These are phyloP conservation scores for Calocera viscosa DNA, from an alignment of 768 basidiomycete genomes.

Conservation along the genomic window DNA sequence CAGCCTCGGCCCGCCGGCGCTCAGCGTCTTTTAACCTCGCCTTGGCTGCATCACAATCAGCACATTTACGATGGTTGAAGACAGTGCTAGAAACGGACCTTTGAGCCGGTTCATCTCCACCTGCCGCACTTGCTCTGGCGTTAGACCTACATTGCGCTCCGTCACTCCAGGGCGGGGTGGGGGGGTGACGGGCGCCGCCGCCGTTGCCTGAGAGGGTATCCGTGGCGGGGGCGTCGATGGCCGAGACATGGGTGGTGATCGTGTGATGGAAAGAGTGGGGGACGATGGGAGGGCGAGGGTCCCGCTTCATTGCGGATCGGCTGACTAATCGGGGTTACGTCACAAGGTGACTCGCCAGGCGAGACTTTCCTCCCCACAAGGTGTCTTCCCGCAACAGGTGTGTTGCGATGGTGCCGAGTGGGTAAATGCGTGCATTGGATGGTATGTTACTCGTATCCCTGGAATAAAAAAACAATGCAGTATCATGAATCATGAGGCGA, in stretches of 20 bases:
- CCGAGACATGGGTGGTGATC: background rate
- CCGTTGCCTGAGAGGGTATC: background rate
- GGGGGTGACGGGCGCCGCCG: background rate
- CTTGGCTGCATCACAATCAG: constrained; percentile 42
- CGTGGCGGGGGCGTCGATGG: background rate
- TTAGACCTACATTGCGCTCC: constrained; percentile 28
- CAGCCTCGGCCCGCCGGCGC: constrained; percentile 27
- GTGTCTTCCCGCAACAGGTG: background rate
- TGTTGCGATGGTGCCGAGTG: background rate
- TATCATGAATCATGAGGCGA: too few species aligned
- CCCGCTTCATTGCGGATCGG: background rate
- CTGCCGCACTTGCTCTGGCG: constrained; percentile 56
- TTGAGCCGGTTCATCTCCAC: constrained; percentile 69
- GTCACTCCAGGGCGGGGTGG: background rate
- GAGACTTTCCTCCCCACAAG: too few species aligned
- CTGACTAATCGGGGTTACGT: background rate
- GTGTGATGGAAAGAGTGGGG: background rate
- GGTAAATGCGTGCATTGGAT: too few species aligned
- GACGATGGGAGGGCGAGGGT: background rate
- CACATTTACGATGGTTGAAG: constrained; percentile 10
- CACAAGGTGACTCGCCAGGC: background rate
- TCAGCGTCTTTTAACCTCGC: constrained; percentile 58
- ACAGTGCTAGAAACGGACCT: constrained; percentile 34
- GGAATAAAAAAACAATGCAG: too few species aligned
- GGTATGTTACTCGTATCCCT: too few species aligned